Conservation (phyloP, 2,329 filamentous ascomycete genomes). For the Raffaelea albimanens region DNA sequence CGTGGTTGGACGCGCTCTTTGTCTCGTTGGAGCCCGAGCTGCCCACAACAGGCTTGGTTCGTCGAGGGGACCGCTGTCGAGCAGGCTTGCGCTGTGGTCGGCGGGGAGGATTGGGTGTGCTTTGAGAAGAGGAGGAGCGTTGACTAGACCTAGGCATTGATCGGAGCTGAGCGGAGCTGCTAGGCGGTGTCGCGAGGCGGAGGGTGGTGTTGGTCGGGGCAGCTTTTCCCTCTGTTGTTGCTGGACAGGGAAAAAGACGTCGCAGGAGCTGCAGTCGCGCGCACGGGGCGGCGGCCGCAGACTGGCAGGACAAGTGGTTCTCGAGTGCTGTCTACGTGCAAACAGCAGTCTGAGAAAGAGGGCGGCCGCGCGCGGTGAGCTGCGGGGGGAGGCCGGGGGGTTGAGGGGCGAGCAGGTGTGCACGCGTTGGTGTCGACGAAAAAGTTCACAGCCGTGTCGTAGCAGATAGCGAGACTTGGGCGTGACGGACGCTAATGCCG, state of each 20-base stretch:
- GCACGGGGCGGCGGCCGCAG: too few species aligned
- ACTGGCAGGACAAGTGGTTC: too few species aligned
- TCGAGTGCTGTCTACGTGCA: too few species aligned
- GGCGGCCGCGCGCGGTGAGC: too few species aligned
- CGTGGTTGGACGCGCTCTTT: neutral
- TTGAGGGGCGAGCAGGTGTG: neutral
- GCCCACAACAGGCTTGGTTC: neutral
- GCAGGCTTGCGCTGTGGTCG: neutral
- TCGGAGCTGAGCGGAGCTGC: neutral
- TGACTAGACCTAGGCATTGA: conserved; percentile 5
- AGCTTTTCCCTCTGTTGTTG: too few species aligned
- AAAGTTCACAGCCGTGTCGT: neutral
- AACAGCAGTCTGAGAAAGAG: too few species aligned
- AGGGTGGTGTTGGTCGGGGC: neutral
- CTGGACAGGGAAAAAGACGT: too few species aligned
- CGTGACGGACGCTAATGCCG: neutral
- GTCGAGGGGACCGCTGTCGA: neutral
- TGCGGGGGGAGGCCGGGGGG: neutral
- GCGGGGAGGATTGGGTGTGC: neutral
- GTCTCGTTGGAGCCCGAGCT: neutral
- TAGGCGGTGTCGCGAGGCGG: neutral
- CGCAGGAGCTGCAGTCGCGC: too few species aligned
- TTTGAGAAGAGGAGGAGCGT: neutral
- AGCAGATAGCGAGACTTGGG: neutral
- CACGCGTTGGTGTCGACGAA: neutral